phyloP scores from a whole-genome alignment of 2,329 filamentous ascomycete species.

The Venturia pyrina region DNA sequence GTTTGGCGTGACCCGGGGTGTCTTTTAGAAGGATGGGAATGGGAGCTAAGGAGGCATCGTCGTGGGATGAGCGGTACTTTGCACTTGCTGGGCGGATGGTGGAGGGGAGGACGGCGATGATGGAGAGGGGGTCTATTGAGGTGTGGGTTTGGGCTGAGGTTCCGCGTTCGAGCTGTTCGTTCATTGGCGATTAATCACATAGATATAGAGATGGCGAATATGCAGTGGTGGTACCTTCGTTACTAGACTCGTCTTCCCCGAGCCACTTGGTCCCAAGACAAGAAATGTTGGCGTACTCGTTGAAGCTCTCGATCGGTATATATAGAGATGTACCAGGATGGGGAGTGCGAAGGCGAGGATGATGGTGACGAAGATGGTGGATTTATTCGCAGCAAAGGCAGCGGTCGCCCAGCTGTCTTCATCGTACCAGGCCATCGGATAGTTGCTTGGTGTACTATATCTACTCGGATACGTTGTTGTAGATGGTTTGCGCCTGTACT shows the following conservation, averaged over 20 bases:
- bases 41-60: conserved; percentile 47
- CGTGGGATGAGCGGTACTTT: conserved; percentile 55
- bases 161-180: conserved; percentile 45
- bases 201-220: neutral
- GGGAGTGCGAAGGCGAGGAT: conserved; percentile 64
- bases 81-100: conserved; percentile 44
- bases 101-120: conserved; percentile 46
- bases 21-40: conserved; percentile 71
- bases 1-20: conserved; percentile 91
- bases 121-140: conserved; percentile 49
- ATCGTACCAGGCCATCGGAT: conserved; percentile 16
- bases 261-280: conserved; percentile 68
- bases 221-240: conserved; percentile 49
- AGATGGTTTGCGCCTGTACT: neutral
- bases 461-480: neutral
- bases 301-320: conserved; percentile 59
- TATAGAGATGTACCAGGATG: conserved; percentile 63
- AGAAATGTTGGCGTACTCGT: conserved; percentile 66
- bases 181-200: neutral
- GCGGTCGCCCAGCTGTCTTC: conserved; percentile 32
- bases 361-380: conserved; percentile 55
- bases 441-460: neutral
- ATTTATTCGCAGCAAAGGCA: conserved; percentile 33
- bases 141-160: conserved; percentile 46
- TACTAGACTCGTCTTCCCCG: conserved; percentile 82